A percentile compares a stretch with the other conserved stretches of the same genome.
These are phyloP conservation scores for Cladobotryum mycophilum DNA, from an alignment of 2,329 filamentous ascomycete species.

Conservation along the genomic window DNA sequence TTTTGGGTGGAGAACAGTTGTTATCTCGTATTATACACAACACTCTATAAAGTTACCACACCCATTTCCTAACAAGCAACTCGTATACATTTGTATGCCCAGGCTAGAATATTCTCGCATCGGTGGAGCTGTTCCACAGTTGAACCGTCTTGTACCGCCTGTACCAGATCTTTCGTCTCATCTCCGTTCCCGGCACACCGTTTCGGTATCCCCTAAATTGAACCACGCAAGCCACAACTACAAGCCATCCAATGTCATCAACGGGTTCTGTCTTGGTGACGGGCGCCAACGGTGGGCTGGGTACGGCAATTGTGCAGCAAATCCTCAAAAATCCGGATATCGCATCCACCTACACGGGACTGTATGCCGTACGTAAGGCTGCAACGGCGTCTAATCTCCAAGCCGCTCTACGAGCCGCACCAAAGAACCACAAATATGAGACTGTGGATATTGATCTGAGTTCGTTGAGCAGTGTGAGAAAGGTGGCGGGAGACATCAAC, in stretches of 20 bases:
- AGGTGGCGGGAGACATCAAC: constrained; percentile 24
- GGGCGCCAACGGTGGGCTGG: constrained; percentile 34
- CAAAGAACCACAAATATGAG: constrained; percentile 24
- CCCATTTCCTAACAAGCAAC: too few species aligned
- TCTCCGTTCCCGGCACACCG: too few species aligned
- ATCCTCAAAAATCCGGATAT: constrained; percentile 24
- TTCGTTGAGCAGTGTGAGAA: constrained; percentile 22
- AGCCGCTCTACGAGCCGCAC: constrained; percentile 17
- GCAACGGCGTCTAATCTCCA: constrained; percentile 24
- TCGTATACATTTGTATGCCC: too few species aligned
- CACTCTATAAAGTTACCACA: too few species aligned
- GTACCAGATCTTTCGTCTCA: too few species aligned
- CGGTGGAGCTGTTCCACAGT: too few species aligned
- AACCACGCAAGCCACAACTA: too few species aligned
- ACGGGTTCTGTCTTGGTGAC: constrained; percentile 31
- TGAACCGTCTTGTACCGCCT: too few species aligned
- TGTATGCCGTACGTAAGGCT: constrained; percentile 32
- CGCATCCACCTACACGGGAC: constrained; percentile 25
- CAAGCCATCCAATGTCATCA: constrained; percentile 7
- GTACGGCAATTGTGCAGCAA: constrained; percentile 26
- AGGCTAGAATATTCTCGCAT: too few species aligned
- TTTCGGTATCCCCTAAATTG: too few species aligned
- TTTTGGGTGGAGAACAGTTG: too few species aligned
- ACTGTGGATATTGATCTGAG: constrained; percentile 27
- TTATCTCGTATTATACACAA: too few species aligned